Conservation (phyloP, 257 asterid species). For the Leptodermis oblonga region DNA sequence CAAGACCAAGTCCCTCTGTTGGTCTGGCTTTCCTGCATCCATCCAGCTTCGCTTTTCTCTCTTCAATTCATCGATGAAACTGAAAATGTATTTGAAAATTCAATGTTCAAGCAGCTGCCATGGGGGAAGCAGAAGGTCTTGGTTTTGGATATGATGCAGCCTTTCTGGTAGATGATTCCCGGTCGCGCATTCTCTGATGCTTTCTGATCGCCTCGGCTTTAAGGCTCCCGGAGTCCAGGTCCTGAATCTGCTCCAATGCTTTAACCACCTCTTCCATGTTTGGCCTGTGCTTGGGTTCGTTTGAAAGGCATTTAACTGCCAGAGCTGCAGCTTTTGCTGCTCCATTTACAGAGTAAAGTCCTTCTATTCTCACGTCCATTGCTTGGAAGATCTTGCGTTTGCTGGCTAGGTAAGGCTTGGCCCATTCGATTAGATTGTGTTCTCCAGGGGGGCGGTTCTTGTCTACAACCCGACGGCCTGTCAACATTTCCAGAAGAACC, state of each 20-base stretch:
- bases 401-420: constrained; percentile 36
- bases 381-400: constrained; percentile 33
- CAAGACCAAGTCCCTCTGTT: constrained; percentile 6
- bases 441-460: constrained; percentile 40
- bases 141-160: constrained; percentile 52
- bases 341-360: constrained; percentile 34
- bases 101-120: constrained; percentile 25
- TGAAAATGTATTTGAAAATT: background rate
- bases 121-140: constrained; percentile 36
- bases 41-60: background rate
- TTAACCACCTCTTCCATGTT: constrained; percentile 35
- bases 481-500: constrained; percentile 43
- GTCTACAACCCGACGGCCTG: constrained; percentile 41
- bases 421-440: constrained; percentile 45
- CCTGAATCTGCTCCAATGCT: constrained; percentile 33
- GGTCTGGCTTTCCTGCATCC: constrained; percentile 1
- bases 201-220: constrained; percentile 39
- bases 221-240: constrained; percentile 30
- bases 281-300: constrained; percentile 38
- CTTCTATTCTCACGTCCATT: constrained; percentile 42
- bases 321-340: constrained; percentile 33
- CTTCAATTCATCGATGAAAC: constrained; percentile 1
- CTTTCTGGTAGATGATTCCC: constrained; percentile 29
- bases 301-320: constrained; percentile 33
- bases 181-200: constrained; percentile 22